Percentiles rank a stretch among this genome's conserved stretches.
phyloP scores from a whole-genome alignment of 1,139 yeast genomes.

The Yamadazyma atmosphaerica region DNA sequence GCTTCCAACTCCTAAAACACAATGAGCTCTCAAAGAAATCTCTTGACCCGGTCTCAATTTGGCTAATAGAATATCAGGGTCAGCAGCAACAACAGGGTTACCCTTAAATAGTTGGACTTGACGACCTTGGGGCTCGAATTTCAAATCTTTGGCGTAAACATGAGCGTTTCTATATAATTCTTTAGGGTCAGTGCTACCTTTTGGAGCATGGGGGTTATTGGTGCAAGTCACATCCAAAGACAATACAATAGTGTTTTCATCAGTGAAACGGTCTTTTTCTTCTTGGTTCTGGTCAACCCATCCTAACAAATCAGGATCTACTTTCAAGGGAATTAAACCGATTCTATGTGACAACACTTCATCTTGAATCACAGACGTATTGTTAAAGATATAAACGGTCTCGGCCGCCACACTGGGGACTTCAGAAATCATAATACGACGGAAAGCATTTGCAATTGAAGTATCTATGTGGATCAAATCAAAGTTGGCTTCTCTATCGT shows the following conservation, averaged over 20 bases:
- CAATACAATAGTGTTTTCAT: conserved; percentile 85
- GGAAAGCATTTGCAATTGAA: conserved; percentile 92
- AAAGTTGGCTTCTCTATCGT: conserved; percentile 77
- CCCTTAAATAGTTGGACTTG: conserved; percentile 70
- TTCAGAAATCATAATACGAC: conserved; percentile 95
- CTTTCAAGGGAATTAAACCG: conserved; percentile 86
- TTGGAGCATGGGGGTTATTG: conserved; percentile 80
- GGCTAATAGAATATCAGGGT: conserved; percentile 86
- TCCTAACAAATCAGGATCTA: conserved; percentile 82
- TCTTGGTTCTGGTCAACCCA: conserved; percentile 73
- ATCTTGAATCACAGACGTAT: conserved; percentile 95
- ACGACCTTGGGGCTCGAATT: conserved; percentile 88
- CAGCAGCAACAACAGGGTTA: conserved; percentile 73
- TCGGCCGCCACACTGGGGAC: conserved; percentile 97
- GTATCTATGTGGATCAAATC: conserved; percentile 88
- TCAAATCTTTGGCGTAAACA: conserved; percentile 85
- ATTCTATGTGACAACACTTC: conserved; percentile 95
- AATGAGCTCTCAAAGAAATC: conserved; percentile 85
- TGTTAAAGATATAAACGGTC: conserved; percentile 83
- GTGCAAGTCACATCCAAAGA: conserved; percentile 82
- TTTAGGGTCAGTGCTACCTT: conserved; percentile 77
- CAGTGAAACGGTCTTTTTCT: conserved; percentile 72
- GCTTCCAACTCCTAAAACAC: conserved; percentile 86
- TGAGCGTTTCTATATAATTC: conserved; percentile 79
- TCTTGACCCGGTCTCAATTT: conserved; percentile 97